Base-by-base conservation (phyloP, 495 filamentous ascomycete genomes). In the Penicillium ochrochloron region DNA sequence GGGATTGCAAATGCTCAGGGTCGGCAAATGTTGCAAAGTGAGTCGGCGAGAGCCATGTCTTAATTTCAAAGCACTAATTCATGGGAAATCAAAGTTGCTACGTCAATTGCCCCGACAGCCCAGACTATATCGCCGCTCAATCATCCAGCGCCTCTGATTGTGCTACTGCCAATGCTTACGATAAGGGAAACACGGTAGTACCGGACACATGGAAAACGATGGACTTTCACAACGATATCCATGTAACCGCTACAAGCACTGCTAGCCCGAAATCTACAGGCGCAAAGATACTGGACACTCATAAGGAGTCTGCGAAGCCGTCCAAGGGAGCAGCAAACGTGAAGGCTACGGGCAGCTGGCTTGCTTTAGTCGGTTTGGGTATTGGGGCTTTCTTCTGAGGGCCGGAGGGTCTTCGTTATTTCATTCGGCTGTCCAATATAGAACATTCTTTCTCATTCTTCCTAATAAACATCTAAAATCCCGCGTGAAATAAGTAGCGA, bases 1-100 rank as follows among this genome's bases (percentile, higher is more conserved):
- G 71, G 71, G 69, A 73, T 25, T 73, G 71, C 66, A 73, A 73
- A 37, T 73, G 71, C 27, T 64, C 66, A 1, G 69, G 62, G 0
- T 56, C 31, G 29, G 71, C 71, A 21, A 73, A 73, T 31, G 66
- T 73, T 27, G 66, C 69, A 46, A 69, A 71, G 71, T 73, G 14
- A 69, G 66, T 62, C 29, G 6, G 7, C 27, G 12, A 39, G 11
- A 17, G 34, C 11, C 23, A 11, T 37, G 10, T 14, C 35, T 37
- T 37, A 5, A 15, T 8, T 25, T 17, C 33, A 39, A 11, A 66
- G 21, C 51, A n/a, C 50, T 62, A 3, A 63, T 6, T 7, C 15
- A n/a, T 23, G 15, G 3, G 2, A 5, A 1, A 50, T 27, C 31
- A 57, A 2, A 55, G 70, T 44, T 73, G 70, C 25, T 73, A 73